These are phyloP conservation scores for Geotrichum bryndzae DNA, from an alignment of 1,139 yeast genomes.

Conservation along the genomic window DNA sequence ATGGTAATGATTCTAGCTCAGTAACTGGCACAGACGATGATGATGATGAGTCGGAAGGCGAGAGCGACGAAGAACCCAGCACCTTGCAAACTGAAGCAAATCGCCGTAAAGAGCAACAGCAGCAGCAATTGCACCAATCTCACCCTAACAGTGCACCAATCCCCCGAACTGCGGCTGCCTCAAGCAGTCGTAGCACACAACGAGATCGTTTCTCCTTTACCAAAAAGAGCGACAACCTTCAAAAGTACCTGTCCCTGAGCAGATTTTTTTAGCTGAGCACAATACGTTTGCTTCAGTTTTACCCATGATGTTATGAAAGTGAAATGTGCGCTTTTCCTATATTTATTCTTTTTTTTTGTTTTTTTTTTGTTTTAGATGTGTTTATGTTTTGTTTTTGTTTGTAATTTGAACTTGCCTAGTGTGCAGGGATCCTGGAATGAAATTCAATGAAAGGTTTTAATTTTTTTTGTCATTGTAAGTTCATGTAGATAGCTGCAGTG, in stretches of 20 bases:
- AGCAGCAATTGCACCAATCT: neutral
- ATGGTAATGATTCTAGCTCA: neutral
- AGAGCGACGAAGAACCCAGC: neutral
- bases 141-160: slow-evolving; percentile 9
- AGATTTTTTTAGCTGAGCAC: slow-evolving; percentile 15
- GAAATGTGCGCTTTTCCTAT: neutral
- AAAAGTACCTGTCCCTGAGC: slow-evolving; percentile 23
- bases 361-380: neutral
- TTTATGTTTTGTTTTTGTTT: neutral
- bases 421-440: neutral
- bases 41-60: neutral
- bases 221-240: slow-evolving; percentile 19
- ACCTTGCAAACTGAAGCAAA: neutral
- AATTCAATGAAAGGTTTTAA: neutral
- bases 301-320: neutral
- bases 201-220: neutral
- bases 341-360: neutral
- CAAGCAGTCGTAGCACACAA: neutral
- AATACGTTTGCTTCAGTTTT: neutral
- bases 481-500: too few relatives aligned
- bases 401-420: neutral
- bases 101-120: slow-evolving; percentile 5
- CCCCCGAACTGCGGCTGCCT: slow-evolving; percentile 13
- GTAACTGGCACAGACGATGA: neutral
- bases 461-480: neutral